A percentile compares a stretch with the other conserved stretches of the same genome.
Evolutionary conservation across 2,329 filamentous ascomycete genomes (phyloP).

Genomic region (Zymoseptoria pseudotritici): DNA sequence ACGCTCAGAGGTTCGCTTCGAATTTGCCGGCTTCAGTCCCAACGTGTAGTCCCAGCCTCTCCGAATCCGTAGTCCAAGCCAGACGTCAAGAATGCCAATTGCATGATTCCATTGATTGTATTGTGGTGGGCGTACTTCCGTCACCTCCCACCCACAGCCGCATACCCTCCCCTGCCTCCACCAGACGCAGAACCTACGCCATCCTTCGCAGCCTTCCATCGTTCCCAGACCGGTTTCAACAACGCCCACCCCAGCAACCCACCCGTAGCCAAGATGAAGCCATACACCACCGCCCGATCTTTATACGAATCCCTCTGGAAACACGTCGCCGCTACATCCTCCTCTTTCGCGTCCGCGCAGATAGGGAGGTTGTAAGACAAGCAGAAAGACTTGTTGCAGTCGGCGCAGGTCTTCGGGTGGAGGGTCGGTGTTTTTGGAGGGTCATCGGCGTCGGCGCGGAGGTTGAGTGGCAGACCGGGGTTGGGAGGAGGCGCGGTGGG

Average conservation of each 20-base stretch:
- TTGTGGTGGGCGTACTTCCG: not conserved
- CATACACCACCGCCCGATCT: constrained; percentile 57
- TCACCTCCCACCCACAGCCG: constrained; percentile 1
- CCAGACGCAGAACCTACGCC: not conserved
- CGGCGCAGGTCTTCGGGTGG: constrained; percentile 46
- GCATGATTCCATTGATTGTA: not conserved
- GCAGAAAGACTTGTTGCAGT: constrained; percentile 63
- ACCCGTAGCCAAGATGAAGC: constrained; percentile 58
- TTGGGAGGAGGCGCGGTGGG: constrained; percentile 15
- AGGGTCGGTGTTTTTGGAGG: constrained; percentile 12
- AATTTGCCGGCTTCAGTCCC: not conserved
- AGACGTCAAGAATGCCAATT: not conserved
- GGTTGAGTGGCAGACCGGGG: constrained; percentile 6
- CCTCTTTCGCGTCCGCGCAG: constrained; percentile 56
- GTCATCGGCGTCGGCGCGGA: constrained; percentile 14
- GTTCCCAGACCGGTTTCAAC: constrained; percentile 52
- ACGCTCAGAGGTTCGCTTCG: not conserved
- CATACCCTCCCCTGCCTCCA: constrained; percentile 7
- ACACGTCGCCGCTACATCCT: constrained; percentile 59
- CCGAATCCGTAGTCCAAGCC: not conserved
- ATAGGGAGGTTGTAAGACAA: constrained; percentile 54
- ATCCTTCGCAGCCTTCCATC: constrained; percentile 3
- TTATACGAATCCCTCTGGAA: constrained; percentile 63
- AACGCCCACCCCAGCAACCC: constrained; percentile 54
- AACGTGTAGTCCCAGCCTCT: not conserved